Base-by-base conservation (phyloP, 345 rosid genomes). In the Crucihimalaya himalaica region DNA sequence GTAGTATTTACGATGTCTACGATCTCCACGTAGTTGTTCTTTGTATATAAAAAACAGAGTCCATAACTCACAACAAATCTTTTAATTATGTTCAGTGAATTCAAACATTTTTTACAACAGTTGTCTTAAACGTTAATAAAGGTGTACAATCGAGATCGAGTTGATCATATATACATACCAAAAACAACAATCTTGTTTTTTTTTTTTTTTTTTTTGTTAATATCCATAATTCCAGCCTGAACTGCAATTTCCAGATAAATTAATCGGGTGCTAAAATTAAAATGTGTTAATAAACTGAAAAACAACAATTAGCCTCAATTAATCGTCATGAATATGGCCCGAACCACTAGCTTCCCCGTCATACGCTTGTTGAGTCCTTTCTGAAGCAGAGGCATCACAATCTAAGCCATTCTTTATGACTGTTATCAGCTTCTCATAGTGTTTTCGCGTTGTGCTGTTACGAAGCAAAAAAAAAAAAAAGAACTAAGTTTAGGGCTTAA, bases 361-460 rank as follows among this genome's bases (percentile, higher is more conserved):
- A 8, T 3, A 6, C 45, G 48, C 37, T 15, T 20, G 9, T 55
- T 16, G 71, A 29, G 78, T 18, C 51, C 62, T 31, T 5, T 27
- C 14, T 29, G 45, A 68, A 68, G 73, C 58, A 75, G 70, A 19
- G 43, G n/a, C n/a, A n/a, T n/a, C n/a, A 60, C 62, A 55, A 86
- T 87, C 81, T 32, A 89, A 84, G 3, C 92, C 96, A 71, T 84
- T 85, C 80, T 89, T 90, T 31, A 89, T 58, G 6, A 85, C 90
- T 76, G 81, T 85, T n/a, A 89, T 86, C 29, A 92, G 74, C 65
- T 77, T 79, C 84, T 89, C 92, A 7, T 84, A 83, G 77, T 89
- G 82, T 54, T 71, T 82, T 75, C 84, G 79, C 7, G 96, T 88
- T 51, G 80, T 87, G 19, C 97, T 91, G 92, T 79, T 43, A 45